These are phyloP conservation scores for Apiotrichum gamsii DNA, from an alignment of 1,284 basidiomycete genomes.

Conservation along the genomic window DNA sequence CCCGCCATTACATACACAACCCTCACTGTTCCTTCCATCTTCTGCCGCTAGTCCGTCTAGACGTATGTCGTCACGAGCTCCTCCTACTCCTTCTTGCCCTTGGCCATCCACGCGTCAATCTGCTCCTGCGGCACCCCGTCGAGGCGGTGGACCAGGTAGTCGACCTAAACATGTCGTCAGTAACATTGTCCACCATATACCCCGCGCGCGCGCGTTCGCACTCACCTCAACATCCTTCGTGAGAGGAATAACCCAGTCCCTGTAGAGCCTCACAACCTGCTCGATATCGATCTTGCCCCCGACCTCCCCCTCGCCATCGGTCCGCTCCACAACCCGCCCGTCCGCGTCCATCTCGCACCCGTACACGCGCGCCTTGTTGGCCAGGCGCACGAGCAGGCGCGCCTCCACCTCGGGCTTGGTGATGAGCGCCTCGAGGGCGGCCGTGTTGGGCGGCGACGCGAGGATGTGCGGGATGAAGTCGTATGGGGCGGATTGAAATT, in stretches of 20 bases:
- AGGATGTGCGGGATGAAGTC: constrained; percentile 88
- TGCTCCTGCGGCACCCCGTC: constrained; percentile 72
- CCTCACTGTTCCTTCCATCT: no score
- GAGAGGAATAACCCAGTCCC: constrained; percentile 90
- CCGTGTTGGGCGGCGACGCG: constrained; percentile 57
- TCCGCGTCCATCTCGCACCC: constrained; percentile 80
- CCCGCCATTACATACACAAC: no score
- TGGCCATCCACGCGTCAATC: constrained; percentile 59
- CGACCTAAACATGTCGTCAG: constrained; percentile 57
- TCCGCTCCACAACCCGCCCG: constrained; percentile 52
- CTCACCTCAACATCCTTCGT: constrained; percentile 97
- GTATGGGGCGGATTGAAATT: constrained; percentile 77
- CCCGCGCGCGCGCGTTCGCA: constrained; percentile 8
- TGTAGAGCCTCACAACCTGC: constrained; percentile 85
- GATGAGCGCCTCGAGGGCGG: constrained; percentile 74
- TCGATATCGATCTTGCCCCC: constrained; percentile 81
- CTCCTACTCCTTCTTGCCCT: constrained; percentile 1
- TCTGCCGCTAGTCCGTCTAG: no score
- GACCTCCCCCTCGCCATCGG: constrained; percentile 20
- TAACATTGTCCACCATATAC: background rate
- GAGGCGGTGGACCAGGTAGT: constrained; percentile 78
- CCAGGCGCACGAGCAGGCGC: constrained; percentile 74
- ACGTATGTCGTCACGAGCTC: no score
- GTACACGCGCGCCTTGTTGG: constrained; percentile 87
- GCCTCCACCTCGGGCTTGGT: constrained; percentile 94